A percentile compares a stretch with the other conserved stretches of the same genome.
Conservation (phyloP, 305 asterid genomes). For the Fraxinus platypoda region DNA sequence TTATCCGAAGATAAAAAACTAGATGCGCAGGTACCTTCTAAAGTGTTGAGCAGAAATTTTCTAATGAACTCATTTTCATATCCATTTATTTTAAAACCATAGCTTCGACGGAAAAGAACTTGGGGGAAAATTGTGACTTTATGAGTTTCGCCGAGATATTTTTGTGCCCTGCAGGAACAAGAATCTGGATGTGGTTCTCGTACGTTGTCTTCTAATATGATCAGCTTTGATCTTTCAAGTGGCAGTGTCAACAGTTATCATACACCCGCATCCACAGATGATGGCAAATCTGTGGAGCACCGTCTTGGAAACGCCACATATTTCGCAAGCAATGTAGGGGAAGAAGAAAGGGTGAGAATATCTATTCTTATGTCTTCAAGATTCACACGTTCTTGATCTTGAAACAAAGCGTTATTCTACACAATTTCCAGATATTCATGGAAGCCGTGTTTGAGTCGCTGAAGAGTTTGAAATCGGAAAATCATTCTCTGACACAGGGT, state of each 20-base stretch:
- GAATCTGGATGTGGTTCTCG: conserved; percentile 43
- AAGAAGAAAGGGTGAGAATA: conserved; percentile 70
- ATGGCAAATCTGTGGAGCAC: conserved; percentile 72
- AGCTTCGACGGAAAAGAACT: not conserved
- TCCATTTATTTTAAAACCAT: not conserved
- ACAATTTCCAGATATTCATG: conserved; percentile 55
- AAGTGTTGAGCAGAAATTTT: not conserved
- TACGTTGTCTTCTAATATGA: conserved; percentile 74
- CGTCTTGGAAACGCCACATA: conserved; percentile 54
- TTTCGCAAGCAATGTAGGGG: conserved; percentile 72
- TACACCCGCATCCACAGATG: conserved; percentile 49
- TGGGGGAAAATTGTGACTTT: not conserved
- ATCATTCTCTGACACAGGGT: conserved; percentile 16
- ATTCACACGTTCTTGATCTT: not conserved
- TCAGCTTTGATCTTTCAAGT: conserved; percentile 63
- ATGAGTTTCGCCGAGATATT: not conserved
- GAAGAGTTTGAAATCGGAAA: conserved; percentile 16
- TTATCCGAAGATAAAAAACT: conserved; percentile 52
- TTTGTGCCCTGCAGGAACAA: conserved; percentile 43
- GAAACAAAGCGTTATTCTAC: not conserved
- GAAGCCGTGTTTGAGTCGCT: not conserved
- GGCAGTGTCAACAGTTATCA: conserved; percentile 46
- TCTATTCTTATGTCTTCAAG: not conserved
- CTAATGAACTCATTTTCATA: not conserved
- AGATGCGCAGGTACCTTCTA: conserved; percentile 20